Evolutionary conservation across 2,329 filamentous ascomycete genomes (phyloP), one percentile per base, ranked within the genome.

Genomic region (Cladosporium colombiae): DNA sequence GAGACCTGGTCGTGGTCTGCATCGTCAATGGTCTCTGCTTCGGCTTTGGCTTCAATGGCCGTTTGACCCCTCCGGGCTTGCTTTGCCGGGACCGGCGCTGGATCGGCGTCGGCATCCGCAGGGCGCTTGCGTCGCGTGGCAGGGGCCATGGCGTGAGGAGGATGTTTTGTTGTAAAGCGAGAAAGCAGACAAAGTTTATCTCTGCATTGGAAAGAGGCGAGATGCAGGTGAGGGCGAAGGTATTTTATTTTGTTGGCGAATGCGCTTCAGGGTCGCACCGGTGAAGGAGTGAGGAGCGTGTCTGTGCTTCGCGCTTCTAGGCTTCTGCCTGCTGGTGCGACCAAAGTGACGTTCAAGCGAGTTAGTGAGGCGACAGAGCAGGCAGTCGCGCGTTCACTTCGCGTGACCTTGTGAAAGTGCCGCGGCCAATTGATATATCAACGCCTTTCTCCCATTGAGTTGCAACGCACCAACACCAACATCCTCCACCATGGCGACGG

Each of bases 41-140:
- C 55, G 33, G 50, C 61, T 63, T 63, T 63, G 61, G 61, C 61
- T 29, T 55, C 52, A 55, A 33, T 55, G 52, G 52, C 52, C 52
- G 52, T 40, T 31, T 62, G 60, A 35, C 50, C 33, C 49, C 50
- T 63, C n/a, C 61, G 61, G 49, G 61, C 50, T 21, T 59, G 56
- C 23, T 59, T 59, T 59, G 56, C 56, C 35, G 61, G 60, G 33
- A 49, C 50, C 18, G 50, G 49, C 50, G 35, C 35, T 29, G 59
- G 25, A 29, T 46, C 50, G 23, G 49, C 29, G 37, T 37, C 35
- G 6, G 64, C 21, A 11, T 57, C 49, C 27, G 64, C 55, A 29
- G 64, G 21, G 25, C 55, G 56, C 56, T 65, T 65, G 31, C 27
- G n/a, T 44, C 64, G 44, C 11, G 62, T 59, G 1, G 55, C 35